phyloP scores from a whole-genome alignment of 306 rosid species.

The Trichosanthes truncata region DNA sequence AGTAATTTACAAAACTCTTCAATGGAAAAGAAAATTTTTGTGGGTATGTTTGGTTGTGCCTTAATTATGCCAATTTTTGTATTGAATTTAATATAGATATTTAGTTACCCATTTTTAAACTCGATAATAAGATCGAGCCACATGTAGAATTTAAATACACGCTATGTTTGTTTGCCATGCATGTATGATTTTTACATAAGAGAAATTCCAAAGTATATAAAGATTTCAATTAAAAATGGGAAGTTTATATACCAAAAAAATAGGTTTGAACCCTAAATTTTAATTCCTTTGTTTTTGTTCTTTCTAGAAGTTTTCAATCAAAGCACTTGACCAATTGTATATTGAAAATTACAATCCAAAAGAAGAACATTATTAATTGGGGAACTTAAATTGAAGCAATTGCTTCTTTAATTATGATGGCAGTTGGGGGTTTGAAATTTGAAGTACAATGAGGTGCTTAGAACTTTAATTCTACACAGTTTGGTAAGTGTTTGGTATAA shows the following conservation, averaged over 20 bases:
- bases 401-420: not conserved
- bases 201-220: no score
- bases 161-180: no score
- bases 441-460: not conserved
- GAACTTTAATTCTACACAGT: not conserved
- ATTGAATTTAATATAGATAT: no score
- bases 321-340: not conserved
- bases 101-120: no score
- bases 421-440: not conserved
- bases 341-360: not conserved
- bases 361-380: not conserved
- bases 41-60: not conserved
- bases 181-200: no score
- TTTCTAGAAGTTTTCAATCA: not conserved
- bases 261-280: not conserved
- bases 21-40: not conserved
- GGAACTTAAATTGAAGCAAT: not conserved
- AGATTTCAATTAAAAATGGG: no score
- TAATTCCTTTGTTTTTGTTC: not conserved
- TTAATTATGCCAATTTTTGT: not conserved
- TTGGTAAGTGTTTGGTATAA: conserved; percentile 7
- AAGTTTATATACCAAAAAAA: no score
- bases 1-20: not conserved
- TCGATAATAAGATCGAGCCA: no score
- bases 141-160: no score